These are phyloP conservation scores for Russula lepida DNA, from an alignment of 768 basidiomycete species.

Conservation along the genomic window DNA sequence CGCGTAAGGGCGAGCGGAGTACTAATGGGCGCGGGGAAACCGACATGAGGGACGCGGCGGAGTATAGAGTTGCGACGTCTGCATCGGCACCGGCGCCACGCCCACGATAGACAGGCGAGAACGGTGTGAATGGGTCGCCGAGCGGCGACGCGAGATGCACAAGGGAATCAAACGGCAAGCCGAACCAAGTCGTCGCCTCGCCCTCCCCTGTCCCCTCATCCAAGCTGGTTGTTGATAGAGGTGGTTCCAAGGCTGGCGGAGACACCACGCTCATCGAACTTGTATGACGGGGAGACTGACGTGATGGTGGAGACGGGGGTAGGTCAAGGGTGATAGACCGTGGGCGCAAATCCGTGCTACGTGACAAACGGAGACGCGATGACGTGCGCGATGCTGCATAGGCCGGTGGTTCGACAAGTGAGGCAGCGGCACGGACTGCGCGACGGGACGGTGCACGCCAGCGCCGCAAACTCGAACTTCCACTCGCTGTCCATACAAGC, in stretches of 20 bases:
- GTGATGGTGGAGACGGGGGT: conserved; percentile 13
- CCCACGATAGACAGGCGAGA: conserved; percentile 32
- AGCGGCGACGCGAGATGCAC: conserved; percentile 62
- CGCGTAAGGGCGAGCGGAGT: conserved; percentile 30
- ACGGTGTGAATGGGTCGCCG: conserved; percentile 39
- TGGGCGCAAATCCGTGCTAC: conserved; percentile 15
- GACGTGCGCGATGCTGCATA: background rate
- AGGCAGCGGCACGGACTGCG: conserved; percentile 27
- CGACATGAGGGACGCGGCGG: conserved; percentile 73
- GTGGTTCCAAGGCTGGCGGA: background rate
- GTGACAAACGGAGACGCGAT: conserved; percentile 11
- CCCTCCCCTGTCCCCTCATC: conserved; percentile 23
- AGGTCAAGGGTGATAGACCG: conserved; percentile 18
- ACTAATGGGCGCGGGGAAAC: conserved; percentile 37
- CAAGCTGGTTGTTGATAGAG: background rate
- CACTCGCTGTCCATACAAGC: conserved; percentile 85
- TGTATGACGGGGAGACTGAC: conserved; percentile 22
- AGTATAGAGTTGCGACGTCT: conserved; percentile 79
- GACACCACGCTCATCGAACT: conserved; percentile 18
- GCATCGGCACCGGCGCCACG: conserved; percentile 45
- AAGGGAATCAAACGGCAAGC: conserved; percentile 64
- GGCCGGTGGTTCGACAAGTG: conserved; percentile 16
- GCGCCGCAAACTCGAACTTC: conserved; percentile 69
- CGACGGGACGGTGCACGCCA: conserved; percentile 65
- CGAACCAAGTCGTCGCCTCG: conserved; percentile 39